Conservation (phyloP, 257 asterid genomes). For the Solanum bukasovii region DNA sequence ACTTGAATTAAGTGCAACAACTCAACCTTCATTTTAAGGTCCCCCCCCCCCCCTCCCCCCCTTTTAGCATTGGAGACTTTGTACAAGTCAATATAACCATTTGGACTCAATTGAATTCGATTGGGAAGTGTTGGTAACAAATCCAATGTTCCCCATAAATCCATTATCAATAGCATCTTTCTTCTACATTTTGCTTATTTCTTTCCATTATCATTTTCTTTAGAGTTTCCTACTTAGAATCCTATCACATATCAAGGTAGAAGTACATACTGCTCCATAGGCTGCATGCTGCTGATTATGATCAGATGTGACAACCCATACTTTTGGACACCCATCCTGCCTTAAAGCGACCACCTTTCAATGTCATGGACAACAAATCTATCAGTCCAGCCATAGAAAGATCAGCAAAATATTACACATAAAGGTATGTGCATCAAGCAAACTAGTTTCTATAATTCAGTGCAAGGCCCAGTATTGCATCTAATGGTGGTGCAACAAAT, state of each 20-base stretch:
- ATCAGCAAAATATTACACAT: background rate
- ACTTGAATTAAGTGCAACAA: background rate
- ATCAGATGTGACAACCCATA: conserved; percentile 96
- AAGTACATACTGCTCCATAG: conserved; percentile 71
- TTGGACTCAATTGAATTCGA: background rate
- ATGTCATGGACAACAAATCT: background rate
- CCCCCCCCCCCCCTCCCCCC: background rate
- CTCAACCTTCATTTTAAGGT: background rate
- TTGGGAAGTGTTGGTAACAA: background rate
- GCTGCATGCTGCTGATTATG: conserved; percentile 79
- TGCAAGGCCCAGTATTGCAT: background rate
- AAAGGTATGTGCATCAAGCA: background rate
- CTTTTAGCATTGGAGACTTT: background rate
- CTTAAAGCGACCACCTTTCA: conserved; percentile 74
- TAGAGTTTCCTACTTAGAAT: background rate
- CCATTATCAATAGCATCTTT: background rate
- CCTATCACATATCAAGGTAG: background rate
- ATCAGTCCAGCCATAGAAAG: background rate
- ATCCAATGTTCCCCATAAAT: background rate
- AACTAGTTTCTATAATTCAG: background rate
- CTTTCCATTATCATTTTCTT: background rate
- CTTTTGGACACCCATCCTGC: conserved; percentile 96
- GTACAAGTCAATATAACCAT: background rate
- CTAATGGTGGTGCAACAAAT: background rate
- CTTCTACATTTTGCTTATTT: background rate